These are phyloP conservation scores for Nyctanthes arbortristis DNA, from an alignment of 257 asterid genomes.

Conservation along the genomic window DNA sequence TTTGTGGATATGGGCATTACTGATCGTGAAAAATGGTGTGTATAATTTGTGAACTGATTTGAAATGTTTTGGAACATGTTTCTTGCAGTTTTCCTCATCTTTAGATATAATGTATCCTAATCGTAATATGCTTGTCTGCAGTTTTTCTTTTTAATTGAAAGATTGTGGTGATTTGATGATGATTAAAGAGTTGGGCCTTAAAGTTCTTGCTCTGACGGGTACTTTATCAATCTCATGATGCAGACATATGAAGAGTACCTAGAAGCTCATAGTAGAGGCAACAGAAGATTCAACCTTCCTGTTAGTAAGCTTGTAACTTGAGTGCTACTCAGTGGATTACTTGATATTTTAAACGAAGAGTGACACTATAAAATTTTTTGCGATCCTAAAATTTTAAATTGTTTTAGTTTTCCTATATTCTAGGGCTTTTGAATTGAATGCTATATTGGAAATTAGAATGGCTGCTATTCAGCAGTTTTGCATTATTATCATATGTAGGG, in stretches of 20 bases:
- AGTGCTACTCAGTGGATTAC: slow-evolving; percentile 13
- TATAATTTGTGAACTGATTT: not conserved
- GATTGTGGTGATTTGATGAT: not conserved
- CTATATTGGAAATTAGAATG: slow-evolving; percentile 1
- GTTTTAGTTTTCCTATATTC: slow-evolving; percentile 20
- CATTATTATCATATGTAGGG: not conserved
- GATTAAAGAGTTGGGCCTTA: slow-evolving; percentile 4
- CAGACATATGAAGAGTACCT: slow-evolving; percentile 96
- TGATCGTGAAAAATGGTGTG: not conserved
- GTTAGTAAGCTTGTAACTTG: slow-evolving; percentile 48
- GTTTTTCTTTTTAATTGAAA: slow-evolving; percentile 4
- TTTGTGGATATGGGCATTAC: not conserved
- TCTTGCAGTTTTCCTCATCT: not conserved
- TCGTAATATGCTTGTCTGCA: too few species aligned
- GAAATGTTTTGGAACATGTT: not conserved
- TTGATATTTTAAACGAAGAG: slow-evolving; percentile 9
- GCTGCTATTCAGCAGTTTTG: not conserved
- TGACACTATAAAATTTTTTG: not conserved
- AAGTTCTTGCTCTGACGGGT: slow-evolving; percentile 29
- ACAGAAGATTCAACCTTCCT: slow-evolving; percentile 46
- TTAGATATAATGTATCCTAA: not conserved
- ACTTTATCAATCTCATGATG: slow-evolving; percentile 31
- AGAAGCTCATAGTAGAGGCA: slow-evolving; percentile 71
- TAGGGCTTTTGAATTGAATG: not conserved
- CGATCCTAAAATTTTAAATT: slow-evolving; percentile 1